A percentile compares a stretch with the other conserved stretches of the same genome.
phyloP scores from a whole-genome alignment of 768 basidiomycete genomes.

The Favolaschia claudopus region DNA sequence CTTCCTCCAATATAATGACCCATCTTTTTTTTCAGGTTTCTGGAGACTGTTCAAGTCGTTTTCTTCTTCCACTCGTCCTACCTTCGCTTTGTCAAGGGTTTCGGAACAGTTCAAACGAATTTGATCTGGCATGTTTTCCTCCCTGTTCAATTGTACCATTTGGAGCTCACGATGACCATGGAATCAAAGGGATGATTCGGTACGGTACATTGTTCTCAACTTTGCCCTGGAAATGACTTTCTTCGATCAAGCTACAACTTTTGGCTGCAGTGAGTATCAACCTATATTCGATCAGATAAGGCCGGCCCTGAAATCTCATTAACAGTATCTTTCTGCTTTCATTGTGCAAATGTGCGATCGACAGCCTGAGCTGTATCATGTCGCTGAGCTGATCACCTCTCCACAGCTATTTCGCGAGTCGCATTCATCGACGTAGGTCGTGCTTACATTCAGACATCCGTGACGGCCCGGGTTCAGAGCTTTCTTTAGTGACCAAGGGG shows the following conservation, averaged over 20 bases:
- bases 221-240: not conserved
- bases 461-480: not conserved
- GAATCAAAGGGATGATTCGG: slow-evolving; percentile 12
- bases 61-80: slow-evolving; percentile 19
- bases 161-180: not conserved
- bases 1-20: not conserved
- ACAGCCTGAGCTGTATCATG: no score
- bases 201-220: not conserved
- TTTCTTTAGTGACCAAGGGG: not conserved
- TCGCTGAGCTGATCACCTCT: not conserved
- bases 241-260: slow-evolving; percentile 6
- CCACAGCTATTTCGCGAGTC: slow-evolving; percentile 8
- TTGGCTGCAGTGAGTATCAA: slow-evolving; percentile 6
- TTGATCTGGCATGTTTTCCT: slow-evolving; percentile 11
- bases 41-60: slow-evolving; percentile 20
- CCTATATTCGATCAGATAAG: not conserved
- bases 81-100: slow-evolving; percentile 16
- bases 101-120: not conserved
- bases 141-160: not conserved
- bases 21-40: not conserved
- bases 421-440: not conserved
- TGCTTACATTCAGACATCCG: not conserved
- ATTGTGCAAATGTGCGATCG: not conserved
- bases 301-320: not conserved
- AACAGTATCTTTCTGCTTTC: slow-evolving; percentile 20